Base-by-base conservation (phyloP, 345 rosid genomes). In the Garcia nutans region DNA sequence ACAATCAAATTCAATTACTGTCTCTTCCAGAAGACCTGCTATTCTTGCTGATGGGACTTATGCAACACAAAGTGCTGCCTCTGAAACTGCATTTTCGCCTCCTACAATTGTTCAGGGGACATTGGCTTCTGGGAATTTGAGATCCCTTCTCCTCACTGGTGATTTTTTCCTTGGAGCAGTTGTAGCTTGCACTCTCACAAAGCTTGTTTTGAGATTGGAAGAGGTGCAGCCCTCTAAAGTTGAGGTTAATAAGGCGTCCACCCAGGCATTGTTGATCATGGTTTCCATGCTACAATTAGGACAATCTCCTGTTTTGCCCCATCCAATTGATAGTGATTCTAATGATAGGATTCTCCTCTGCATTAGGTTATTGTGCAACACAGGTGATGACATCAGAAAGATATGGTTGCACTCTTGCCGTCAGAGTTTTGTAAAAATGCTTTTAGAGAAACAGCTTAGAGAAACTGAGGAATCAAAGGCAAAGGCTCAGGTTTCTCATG, bases 131-230 rank as follows among this genome's bases (percentile, higher is more conserved):
- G 96, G 90, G 37, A 93, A 96, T 80, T 83, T 96, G 84, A 87
- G 99, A 83, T 93, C 97, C 47, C 91, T 93, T 83, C 87, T 96
- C 56, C 93, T 96, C 59, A 87, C 91, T 28, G 99, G 99, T 33
- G 99, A 96, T 74, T 96, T 96, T 82, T 96, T 93, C 90, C 96
- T 96, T 8, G 99, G 96, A 78, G 93, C 99, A n/a, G 96, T 96
- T 80, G 97, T 96, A 73, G 91, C 94, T 17, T 91, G 98, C 88
- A 89, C 98, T 10, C 81, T 93, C 79, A 87, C 98, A 20, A 96
- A 96, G 87, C 98, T 96, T 77, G 82, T 93, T 74, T 84, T 96
- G 84, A 90, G 99, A 84, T 83, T 92, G 86, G 94, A 96, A 76
- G 99, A 93, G 86, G 98, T 96, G 71, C 99, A 93, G 82, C 74